Percentiles rank a stretch among this genome's conserved stretches.
These are phyloP conservation scores for Kluyveromyces wickerhamii DNA, from an alignment of 805 yeast genomes.

Conservation along the genomic window DNA sequence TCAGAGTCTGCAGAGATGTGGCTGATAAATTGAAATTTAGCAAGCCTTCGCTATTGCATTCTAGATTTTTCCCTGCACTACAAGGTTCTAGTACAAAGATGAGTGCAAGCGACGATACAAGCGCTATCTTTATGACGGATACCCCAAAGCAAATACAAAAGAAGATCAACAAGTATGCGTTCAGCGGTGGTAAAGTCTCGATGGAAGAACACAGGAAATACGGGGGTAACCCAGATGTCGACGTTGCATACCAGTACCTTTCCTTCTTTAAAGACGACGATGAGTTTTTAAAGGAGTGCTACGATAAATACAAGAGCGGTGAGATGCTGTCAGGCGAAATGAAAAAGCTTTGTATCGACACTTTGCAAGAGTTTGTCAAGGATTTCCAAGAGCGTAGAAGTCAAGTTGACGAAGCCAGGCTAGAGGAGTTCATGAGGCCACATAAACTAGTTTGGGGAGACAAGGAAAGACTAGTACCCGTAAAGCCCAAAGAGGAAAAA, in stretches of 20 bases:
- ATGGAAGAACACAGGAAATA: conserved; percentile 81
- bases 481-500: conserved; percentile 43
- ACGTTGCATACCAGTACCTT: conserved; percentile 89
- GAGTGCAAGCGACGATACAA: conserved; percentile 88
- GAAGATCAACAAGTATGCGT: conserved; percentile 93
- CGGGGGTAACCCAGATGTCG: conserved; percentile 94
- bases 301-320: conserved; percentile 65
- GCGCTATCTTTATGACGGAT: conserved; percentile 93
- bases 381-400: conserved; percentile 77
- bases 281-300: conserved; percentile 54
- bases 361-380: conserved; percentile 68
- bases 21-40: conserved; percentile 85
- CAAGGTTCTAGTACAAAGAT: conserved; percentile 95
- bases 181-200: conserved; percentile 86
- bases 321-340: conserved; percentile 86
- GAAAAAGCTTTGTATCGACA: conserved; percentile 78
- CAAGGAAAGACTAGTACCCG: conserved; percentile 65
- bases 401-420: conserved; percentile 49
- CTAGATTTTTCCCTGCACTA: conserved; percentile 95
- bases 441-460: conserved; percentile 72
- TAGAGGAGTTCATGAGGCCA: conserved; percentile 72
- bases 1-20: conserved; percentile 95
- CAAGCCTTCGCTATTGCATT: conserved; percentile 87
- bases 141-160: conserved; percentile 86
- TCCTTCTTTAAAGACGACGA: conserved; percentile 89